Evolutionary conservation across 257 asterid genomes (phyloP).

Genomic region (Nyctanthes arbortristis): DNA sequence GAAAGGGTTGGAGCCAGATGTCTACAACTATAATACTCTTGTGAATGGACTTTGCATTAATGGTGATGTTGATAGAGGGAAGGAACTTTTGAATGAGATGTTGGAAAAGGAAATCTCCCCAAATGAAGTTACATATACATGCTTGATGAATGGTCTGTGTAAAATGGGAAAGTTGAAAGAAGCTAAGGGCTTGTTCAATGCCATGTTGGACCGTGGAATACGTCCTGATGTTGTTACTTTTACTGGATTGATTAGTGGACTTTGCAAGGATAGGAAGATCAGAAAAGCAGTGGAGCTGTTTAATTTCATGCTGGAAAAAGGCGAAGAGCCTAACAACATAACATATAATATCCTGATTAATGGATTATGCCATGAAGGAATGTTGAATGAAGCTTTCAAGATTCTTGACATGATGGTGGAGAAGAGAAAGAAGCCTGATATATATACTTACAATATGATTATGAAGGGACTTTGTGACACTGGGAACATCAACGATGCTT

Average conservation of each 20-base stretch:
- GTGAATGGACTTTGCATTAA: conserved; percentile 50
- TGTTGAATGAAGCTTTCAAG: conserved; percentile 46
- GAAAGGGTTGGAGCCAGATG: conserved; percentile 51
- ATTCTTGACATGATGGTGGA: conserved; percentile 53
- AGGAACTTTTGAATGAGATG: conserved; percentile 56
- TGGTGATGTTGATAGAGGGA: conserved; percentile 51
- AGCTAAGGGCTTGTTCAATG: conserved; percentile 49
- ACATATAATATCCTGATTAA: conserved; percentile 53
- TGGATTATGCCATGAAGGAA: conserved; percentile 63
- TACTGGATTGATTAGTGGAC: conserved; percentile 55
- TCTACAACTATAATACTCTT: conserved; percentile 40
- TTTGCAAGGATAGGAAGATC: conserved; percentile 47
- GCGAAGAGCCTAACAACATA: conserved; percentile 46
- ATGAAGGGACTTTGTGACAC: conserved; percentile 51
- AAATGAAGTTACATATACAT: conserved; percentile 48
- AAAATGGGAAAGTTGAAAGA: conserved; percentile 56
- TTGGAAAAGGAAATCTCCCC: conserved; percentile 55
- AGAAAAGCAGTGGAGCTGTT: conserved; percentile 58
- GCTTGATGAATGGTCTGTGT: conserved; percentile 57
- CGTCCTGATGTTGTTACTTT: conserved; percentile 60
- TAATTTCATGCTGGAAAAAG: conserved; percentile 56
- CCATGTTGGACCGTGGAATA: conserved; percentile 53
- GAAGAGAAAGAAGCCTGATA: conserved; percentile 50
- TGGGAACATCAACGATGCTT: conserved; percentile 56
- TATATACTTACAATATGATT: conserved; percentile 55